Evolutionary conservation across 345 rosid genomes (phyloP).

Genomic region (Cardamine chenopodiifolia): DNA sequence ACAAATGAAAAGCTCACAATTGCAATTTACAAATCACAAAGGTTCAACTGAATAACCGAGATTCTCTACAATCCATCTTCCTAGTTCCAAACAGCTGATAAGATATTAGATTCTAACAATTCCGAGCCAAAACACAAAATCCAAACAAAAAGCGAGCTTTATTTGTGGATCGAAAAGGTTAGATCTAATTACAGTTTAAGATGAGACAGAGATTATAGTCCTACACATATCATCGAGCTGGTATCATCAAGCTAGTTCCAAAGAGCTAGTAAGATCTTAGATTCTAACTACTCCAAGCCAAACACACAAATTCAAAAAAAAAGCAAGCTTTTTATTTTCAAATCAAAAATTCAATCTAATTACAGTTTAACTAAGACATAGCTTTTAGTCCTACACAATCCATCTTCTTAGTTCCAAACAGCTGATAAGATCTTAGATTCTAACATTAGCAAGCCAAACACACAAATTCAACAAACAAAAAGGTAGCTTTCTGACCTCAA

Average conservation of each 20-base stretch:
- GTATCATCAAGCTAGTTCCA: not conserved
- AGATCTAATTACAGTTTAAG: not conserved
- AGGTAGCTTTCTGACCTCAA: conserved; percentile 59
- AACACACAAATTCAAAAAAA: not conserved
- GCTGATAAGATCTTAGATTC: not conserved
- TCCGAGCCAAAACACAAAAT: not conserved
- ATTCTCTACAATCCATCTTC: not conserved
- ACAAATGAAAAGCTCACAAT: not conserved
- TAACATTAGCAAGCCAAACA: not conserved
- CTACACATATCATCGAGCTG: too few species aligned
- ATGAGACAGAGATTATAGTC: not conserved
- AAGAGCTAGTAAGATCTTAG: not conserved
- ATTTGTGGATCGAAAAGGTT: not conserved
- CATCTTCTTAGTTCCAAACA: not conserved
- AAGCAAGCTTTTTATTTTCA: not conserved
- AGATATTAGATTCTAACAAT: not conserved
- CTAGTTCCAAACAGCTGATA: not conserved
- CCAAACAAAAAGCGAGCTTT: not conserved
- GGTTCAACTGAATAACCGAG: not conserved
- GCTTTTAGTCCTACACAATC: not conserved
- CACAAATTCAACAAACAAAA: not conserved
- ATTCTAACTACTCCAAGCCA: not conserved
- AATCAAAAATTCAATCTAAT: not conserved
- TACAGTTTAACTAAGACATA: not conserved
- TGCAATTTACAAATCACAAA: not conserved